Evolutionary conservation across 2,329 filamentous ascomycete species (phyloP).

Genomic region (Colletotrichum lini): DNA sequence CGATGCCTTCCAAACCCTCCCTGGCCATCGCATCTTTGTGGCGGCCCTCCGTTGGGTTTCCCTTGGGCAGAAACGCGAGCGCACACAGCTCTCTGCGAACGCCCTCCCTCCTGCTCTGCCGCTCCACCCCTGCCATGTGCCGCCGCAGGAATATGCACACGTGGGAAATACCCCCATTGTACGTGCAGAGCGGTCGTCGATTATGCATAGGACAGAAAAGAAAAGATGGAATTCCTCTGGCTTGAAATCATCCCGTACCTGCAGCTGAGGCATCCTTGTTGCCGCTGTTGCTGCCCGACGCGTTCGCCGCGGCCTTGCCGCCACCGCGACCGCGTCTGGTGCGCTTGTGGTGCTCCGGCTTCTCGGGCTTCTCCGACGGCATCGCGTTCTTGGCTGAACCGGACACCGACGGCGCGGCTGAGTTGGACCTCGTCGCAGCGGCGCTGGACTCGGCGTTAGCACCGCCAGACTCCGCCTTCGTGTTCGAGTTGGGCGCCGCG

Average conservation of each 20-base stretch:
- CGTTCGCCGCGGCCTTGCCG: constrained; percentile 40
- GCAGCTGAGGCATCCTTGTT: constrained; percentile 28
- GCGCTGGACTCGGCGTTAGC: constrained; percentile 22
- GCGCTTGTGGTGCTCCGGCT: constrained; percentile 44
- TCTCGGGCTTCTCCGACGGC: constrained; percentile 44
- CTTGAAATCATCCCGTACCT: constrained; percentile 34
- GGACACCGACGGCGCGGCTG: constrained; percentile 21
- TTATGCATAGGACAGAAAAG: not conserved
- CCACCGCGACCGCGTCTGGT: constrained; percentile 47
- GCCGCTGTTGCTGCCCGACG: constrained; percentile 28
- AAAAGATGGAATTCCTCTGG: not conserved
- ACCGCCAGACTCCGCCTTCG: constrained; percentile 22
- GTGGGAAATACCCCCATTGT: constrained; percentile 3
- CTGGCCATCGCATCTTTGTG: not conserved
- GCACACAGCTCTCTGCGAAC: not conserved
- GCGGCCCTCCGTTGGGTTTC: constrained; percentile 2
- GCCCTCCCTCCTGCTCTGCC: not conserved
- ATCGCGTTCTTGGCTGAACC: constrained; percentile 15
- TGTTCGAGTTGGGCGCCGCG: constrained; percentile 37
- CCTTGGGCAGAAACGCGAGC: constrained; percentile 20
- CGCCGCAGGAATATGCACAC: not conserved
- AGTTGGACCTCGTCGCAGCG: constrained; percentile 17
- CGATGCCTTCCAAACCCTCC: not conserved
- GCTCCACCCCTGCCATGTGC: not conserved
- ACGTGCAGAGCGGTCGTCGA: not conserved